Evolutionary conservation across 139 green algal genomes (phyloP).

Genomic region (Mychonastes homosphaera): DNA sequence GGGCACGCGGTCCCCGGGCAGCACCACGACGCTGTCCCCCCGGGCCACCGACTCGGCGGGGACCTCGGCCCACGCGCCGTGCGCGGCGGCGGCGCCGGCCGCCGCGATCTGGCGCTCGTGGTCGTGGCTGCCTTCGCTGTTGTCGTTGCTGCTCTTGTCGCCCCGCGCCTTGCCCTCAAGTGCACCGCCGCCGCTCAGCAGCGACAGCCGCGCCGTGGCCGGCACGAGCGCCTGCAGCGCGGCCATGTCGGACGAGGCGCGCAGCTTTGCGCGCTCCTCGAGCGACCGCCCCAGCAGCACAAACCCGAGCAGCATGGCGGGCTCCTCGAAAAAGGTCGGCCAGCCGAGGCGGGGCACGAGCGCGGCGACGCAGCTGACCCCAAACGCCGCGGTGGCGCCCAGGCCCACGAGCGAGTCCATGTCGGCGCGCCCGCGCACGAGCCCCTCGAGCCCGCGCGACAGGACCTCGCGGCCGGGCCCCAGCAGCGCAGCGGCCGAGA

Average conservation of each 20-base stretch:
- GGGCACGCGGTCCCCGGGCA: slow-evolving; percentile 75
- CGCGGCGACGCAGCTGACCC: slow-evolving; percentile 64
- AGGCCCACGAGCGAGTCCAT: slow-evolving; percentile 97
- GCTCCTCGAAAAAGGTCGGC: slow-evolving; percentile 96
- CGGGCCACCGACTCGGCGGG: slow-evolving; percentile 47
- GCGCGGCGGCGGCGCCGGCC: slow-evolving; percentile 12
- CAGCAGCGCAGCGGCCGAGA: slow-evolving; percentile 69
- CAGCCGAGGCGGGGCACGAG: slow-evolving; percentile 54
- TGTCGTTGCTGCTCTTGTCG: slow-evolving; percentile 1
- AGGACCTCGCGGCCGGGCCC: slow-evolving; percentile 51
- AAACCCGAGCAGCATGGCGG: slow-evolving; percentile 87
- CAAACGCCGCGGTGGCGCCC: slow-evolving; percentile 76
- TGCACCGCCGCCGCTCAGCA: slow-evolving; percentile 34
- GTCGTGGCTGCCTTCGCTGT: slow-evolving; percentile 14
- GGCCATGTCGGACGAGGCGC: slow-evolving; percentile 78
- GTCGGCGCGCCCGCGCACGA: slow-evolving; percentile 65
- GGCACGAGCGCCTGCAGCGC: slow-evolving; percentile 83
- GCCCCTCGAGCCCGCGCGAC: slow-evolving; percentile 24
- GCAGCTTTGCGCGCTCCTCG: slow-evolving; percentile 88
- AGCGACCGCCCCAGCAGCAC: slow-evolving; percentile 81
- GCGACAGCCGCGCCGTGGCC: slow-evolving; percentile 50
- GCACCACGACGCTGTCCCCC: slow-evolving; percentile 61
- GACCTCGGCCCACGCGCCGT: slow-evolving; percentile 39
- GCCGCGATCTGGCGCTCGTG: slow-evolving; percentile 26
- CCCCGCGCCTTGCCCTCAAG: not conserved